phyloP scores from a whole-genome alignment of 371 early-diverging fungal species.

The Rhizomucor pusillus region DNA sequence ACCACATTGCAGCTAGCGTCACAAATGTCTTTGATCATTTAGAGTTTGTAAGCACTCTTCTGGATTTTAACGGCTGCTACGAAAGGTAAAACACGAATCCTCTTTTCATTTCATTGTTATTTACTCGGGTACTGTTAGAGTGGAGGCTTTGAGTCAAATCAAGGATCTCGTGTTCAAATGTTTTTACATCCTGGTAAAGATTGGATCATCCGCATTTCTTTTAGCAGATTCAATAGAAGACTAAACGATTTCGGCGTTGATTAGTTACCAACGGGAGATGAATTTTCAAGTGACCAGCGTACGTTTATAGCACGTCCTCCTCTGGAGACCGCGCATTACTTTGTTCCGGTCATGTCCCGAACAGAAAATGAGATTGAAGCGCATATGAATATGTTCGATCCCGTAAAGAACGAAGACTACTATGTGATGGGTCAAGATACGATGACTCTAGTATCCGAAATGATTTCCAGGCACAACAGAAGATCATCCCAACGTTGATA shows the following conservation, averaged over 20 bases:
- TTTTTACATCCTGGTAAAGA: slow-evolving; percentile 49
- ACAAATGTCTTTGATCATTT: slow-evolving; percentile 47
- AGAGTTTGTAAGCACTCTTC: slow-evolving; percentile 47
- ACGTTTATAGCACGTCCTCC: slow-evolving; percentile 54
- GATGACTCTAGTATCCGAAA: slow-evolving; percentile 35
- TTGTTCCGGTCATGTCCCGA: slow-evolving; percentile 28
- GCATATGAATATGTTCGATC: slow-evolving; percentile 58
- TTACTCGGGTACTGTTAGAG: slow-evolving; percentile 18
- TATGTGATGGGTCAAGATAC: slow-evolving; percentile 52
- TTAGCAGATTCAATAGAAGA: too few species aligned
- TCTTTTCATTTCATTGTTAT: not conserved
- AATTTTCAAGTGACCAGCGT: slow-evolving; percentile 18
- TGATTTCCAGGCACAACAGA: slow-evolving; percentile 34
- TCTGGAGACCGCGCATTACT: slow-evolving; percentile 27
- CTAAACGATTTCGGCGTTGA: too few species aligned
- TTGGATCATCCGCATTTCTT: too few species aligned
- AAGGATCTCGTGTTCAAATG: slow-evolving; percentile 50
- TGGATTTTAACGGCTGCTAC: slow-evolving; percentile 30
- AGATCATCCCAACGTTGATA: too few species aligned
- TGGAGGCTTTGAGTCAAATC: slow-evolving; percentile 29
- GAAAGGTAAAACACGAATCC: slow-evolving; percentile 23
- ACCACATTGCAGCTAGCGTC: slow-evolving; percentile 33
- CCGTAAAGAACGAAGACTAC: slow-evolving; percentile 45
- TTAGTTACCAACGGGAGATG: slow-evolving; percentile 21
- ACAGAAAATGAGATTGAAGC: slow-evolving; percentile 44